Conservation (phyloP, 2,329 filamentous ascomycete species). For the Scedosporium apiospermum region DNA sequence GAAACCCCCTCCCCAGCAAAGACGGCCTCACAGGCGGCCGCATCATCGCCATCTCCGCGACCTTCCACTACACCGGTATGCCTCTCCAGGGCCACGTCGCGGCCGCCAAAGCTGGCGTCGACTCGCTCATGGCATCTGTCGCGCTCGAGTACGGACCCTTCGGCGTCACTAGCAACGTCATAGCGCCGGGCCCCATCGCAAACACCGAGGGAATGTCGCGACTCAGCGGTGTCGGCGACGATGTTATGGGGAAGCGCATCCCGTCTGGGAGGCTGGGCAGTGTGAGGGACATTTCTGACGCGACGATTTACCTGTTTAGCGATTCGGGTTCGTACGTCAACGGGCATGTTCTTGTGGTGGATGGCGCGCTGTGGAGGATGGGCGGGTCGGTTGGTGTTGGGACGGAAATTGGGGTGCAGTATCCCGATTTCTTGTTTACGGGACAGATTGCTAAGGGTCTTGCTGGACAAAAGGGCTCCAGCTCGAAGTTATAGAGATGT, state of each 20-base stretch:
- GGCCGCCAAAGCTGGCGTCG: constrained; percentile 84
- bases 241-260: constrained; percentile 34
- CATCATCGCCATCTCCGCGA: constrained; percentile 83
- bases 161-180: constrained; percentile 79
- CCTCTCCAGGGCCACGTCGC: constrained; percentile 83
- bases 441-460: constrained; percentile 24
- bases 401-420: constrained; percentile 35
- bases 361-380: constrained; percentile 49
- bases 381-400: constrained; percentile 37
- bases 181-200: constrained; percentile 78
- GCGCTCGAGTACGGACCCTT: constrained; percentile 84
- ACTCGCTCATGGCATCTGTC: constrained; percentile 70
- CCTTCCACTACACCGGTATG: constrained; percentile 81
- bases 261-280: constrained; percentile 70
- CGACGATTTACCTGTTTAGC: constrained; percentile 81
- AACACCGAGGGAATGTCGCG: constrained; percentile 75
- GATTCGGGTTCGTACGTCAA: constrained; percentile 82
- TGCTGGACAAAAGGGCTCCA: constrained; percentile 25
- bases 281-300: constrained; percentile 83
- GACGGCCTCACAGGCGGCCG: constrained; percentile 66
- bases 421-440: constrained; percentile 38
- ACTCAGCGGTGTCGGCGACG: constrained; percentile 32
- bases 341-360: constrained; percentile 69
- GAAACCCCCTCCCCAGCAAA: constrained; percentile 47
- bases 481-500: constrained; percentile 19